Conservation (phyloP, 495 filamentous ascomycete species). For the Lichenothelia convexa region DNA sequence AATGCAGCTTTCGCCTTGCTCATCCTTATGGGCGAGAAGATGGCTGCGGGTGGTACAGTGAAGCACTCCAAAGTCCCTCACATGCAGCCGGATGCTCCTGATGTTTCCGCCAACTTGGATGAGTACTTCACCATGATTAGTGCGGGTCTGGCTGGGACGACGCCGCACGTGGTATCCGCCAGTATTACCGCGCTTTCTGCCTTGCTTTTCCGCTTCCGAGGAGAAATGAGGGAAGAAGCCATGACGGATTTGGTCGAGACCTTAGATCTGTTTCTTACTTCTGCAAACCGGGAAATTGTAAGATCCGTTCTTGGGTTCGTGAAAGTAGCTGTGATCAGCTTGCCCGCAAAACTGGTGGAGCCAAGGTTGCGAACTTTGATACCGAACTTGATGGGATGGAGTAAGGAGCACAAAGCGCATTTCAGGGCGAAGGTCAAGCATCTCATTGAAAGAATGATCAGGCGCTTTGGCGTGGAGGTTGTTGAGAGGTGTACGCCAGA, state of each 20-base stretch:
- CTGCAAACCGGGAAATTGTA: constrained; percentile 90
- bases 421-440: constrained; percentile 94
- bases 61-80: constrained; percentile 68
- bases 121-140: constrained; percentile 98
- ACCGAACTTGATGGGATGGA: constrained; percentile 86
- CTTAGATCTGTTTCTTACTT: constrained; percentile 83
- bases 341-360: constrained; percentile 56
- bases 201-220: constrained; percentile 73
- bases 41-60: constrained; percentile 56
- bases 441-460: constrained; percentile 81
- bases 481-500: constrained; percentile 65
- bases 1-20: constrained; percentile 79
- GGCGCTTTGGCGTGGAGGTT: constrained; percentile 65
- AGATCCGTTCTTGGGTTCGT: constrained; percentile 83
- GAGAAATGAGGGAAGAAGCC: constrained; percentile 34
- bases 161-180: constrained; percentile 90
- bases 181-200: constrained; percentile 82
- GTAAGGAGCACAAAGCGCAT: constrained; percentile 90
- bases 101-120: constrained; percentile 59
- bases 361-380: constrained; percentile 56
- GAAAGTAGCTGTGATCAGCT: constrained; percentile 79
- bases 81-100: constrained; percentile 64
- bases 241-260: constrained; percentile 71
- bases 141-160: constrained; percentile 75
- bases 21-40: constrained; percentile 68